These are phyloP conservation scores for Rhizopus delemar DNA, from an alignment of 371 early-diverging fungal genomes.

Conservation along the genomic window DNA sequence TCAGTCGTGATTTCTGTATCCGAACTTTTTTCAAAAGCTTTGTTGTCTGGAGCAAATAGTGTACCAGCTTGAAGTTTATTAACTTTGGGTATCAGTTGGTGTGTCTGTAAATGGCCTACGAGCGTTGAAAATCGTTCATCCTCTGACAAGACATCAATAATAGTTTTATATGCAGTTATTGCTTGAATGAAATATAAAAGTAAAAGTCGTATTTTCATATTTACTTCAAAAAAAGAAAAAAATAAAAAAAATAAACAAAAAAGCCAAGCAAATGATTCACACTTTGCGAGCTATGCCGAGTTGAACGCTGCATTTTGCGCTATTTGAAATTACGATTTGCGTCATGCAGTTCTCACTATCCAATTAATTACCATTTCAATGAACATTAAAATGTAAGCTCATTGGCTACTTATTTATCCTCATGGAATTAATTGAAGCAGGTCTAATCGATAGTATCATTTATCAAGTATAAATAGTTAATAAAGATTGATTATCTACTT, in stretches of 20 bases:
- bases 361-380: no score
- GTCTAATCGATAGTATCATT: no score
- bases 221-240: background rate
- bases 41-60: constrained; percentile 59
- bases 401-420: no score
- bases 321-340: background rate
- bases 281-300: background rate
- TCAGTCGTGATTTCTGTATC: constrained; percentile 30
- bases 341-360: no score
- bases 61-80: constrained; percentile 44
- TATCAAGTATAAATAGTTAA: no score
- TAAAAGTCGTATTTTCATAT: background rate
- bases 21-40: constrained; percentile 43
- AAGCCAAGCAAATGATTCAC: background rate
- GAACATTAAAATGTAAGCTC: no score
- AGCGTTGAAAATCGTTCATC: constrained; percentile 32
- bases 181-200: constrained; percentile 3
- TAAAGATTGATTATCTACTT: no score
- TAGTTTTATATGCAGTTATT: constrained; percentile 17
- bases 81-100: constrained; percentile 19
- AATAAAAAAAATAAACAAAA: background rate
- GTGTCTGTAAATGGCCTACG: constrained; percentile 28
- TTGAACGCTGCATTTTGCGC: constrained; percentile 3
- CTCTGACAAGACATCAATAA: constrained; percentile 30
- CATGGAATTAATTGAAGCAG: no score